Conservation (phyloP, 305 asterid species). For the Fraxinus latifolia region DNA sequence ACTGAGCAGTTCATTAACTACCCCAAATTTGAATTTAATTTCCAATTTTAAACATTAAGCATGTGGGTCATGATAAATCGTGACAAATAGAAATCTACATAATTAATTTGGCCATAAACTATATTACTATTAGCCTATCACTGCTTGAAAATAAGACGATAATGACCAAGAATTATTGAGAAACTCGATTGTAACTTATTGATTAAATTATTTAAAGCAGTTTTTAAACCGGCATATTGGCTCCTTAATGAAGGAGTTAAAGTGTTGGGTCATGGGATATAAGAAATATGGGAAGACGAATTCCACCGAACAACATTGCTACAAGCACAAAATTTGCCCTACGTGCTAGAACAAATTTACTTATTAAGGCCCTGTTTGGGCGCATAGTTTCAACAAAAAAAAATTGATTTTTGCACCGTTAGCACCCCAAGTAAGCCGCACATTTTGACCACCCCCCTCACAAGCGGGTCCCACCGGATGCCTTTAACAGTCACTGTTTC, state of each 20-base stretch:
- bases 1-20: background rate
- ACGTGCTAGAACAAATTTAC: background rate
- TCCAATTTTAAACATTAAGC: background rate
- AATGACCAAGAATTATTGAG: background rate
- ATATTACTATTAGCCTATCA: background rate
- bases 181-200: background rate
- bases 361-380: too few relatives aligned
- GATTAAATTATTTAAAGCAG: background rate
- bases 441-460: too few relatives aligned
- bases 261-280: background rate
- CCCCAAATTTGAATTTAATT: background rate
- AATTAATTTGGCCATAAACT: background rate
- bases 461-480: too few relatives aligned
- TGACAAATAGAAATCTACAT: background rate
- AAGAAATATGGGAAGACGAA: background rate
- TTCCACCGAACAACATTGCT: background rate
- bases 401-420: too few relatives aligned
- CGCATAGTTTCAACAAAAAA: too few relatives aligned
- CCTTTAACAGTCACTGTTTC: too few relatives aligned
- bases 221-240: background rate
- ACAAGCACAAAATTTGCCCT: background rate
- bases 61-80: background rate
- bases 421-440: too few relatives aligned
- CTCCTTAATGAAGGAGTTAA: background rate
- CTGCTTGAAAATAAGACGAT: background rate